phyloP scores from a whole-genome alignment of 768 basidiomycete species.

The Thelephora aurantiotincta region DNA sequence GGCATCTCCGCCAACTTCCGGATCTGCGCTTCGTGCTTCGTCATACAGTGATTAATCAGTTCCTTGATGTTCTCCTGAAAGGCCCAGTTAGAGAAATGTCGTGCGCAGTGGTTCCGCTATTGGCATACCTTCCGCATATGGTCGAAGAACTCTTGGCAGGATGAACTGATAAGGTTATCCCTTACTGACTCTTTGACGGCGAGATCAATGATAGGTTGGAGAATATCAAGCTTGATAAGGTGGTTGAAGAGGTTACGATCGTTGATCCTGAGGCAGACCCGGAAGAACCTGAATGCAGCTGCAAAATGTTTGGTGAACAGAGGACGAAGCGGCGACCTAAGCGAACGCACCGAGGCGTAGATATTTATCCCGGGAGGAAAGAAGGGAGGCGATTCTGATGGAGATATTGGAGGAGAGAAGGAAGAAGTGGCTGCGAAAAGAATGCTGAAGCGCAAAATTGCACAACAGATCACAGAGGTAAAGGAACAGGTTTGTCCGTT shows the following conservation, averaged over 20 bases:
- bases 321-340: neutral
- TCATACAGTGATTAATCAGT: conserved; percentile 74
- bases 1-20: conserved; percentile 45
- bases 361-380: conserved; percentile 81
- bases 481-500: conserved; percentile 71
- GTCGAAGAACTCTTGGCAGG: conserved; percentile 94
- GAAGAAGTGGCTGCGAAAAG: conserved; percentile 85
- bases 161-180: conserved; percentile 88
- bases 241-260: conserved; percentile 64
- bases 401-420: conserved; percentile 72
- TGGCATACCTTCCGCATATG: conserved; percentile 65
- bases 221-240: conserved; percentile 72
- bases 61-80: conserved; percentile 78
- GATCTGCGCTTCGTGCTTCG: conserved; percentile 51
- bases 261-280: conserved; percentile 67
- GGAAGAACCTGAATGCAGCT: conserved; percentile 92
- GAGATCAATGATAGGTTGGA: conserved; percentile 73
- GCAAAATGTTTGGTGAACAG: neutral
- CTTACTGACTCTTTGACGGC: conserved; percentile 70
- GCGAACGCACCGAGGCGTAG: conserved; percentile 69
- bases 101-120: neutral
- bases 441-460: conserved; percentile 79
- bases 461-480: conserved; percentile 87
- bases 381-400: conserved; percentile 56
- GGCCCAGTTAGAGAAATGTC: conserved; percentile 3